Evolutionary conservation across 176 grass and related monocot species (phyloP), one percentile per base, ranked within the genome.

Genomic region (Oryza rufipogon): DNA sequence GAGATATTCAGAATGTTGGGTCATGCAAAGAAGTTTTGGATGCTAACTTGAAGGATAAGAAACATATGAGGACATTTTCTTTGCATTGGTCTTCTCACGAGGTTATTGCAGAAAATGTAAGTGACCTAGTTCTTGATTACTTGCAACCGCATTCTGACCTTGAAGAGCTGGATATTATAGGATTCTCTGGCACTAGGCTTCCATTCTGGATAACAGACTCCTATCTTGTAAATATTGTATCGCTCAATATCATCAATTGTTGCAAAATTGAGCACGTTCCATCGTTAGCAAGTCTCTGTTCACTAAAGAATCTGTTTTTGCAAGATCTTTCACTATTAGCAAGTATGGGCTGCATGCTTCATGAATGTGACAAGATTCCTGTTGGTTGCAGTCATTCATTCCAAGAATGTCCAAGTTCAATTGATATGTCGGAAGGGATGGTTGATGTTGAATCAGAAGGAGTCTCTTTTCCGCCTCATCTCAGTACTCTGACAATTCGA

Each of bases 361-460:
- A 19, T 56, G 16, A 0, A 1, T 19, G 5, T 56, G 16, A 5
- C 5, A 6, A 19, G 51, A 19, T 56, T 19, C 51, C 51, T 19
- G 2, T 56, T 2, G 16, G 51, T 19, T 56, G 51, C 51, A 56
- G 51, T 56, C 51, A 54, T 54, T 17, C 51, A 28, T 28, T 28
- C 28, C 28, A 28, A 28, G 1, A 0, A 0, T 28, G 28, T 28
- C 28, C 28, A 28, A 28, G 28, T 28, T 28, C 1, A 48, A 14
- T 4, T 13, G 46, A 14, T 48, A 7, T 17, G 19, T 54, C 5
- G 17, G 51, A 19, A 54, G 51, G 51, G 1, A 19, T 0, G 1
- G 2, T 1, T 17, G 14, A 54, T 54, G 6, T 54, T 54, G 15
- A 7, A 0, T 54, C 15, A 1, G 0, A 6, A 1, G 0, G 0